A percentile compares a stretch with the other conserved stretches of the same genome.
These are phyloP conservation scores for Pleurotus eryngii DNA, from an alignment of 768 basidiomycete species.

Conservation along the genomic window DNA sequence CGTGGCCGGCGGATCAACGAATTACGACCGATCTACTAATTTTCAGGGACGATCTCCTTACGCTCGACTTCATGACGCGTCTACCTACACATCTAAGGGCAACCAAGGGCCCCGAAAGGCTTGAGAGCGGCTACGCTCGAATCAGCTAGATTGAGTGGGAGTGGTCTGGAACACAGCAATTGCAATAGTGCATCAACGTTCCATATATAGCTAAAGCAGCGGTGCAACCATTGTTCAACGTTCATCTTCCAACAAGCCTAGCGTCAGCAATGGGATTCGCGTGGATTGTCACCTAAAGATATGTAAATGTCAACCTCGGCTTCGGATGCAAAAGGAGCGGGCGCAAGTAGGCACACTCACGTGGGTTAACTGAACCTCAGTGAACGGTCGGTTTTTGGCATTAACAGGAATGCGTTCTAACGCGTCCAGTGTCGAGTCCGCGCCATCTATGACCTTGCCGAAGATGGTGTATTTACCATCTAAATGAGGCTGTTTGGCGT, in stretches of 20 bases:
- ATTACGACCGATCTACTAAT: too few relatives aligned
- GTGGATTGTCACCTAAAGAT: constrained; percentile 75
- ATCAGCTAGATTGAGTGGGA: constrained; percentile 1
- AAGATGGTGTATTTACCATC: constrained; percentile 95
- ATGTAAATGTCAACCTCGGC: not conserved
- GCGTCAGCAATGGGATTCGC: constrained; percentile 94
- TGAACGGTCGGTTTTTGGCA: constrained; percentile 83
- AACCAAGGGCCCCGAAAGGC: not conserved
- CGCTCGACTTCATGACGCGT: not conserved
- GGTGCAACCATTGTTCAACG: not conserved
- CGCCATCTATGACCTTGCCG: constrained; percentile 97
- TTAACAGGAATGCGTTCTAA: constrained; percentile 93
- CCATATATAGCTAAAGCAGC: not conserved
- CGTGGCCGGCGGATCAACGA: too few relatives aligned
- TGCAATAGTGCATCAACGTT: not conserved
- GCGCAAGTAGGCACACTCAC: constrained; percentile 41
- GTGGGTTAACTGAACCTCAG: constrained; percentile 78
- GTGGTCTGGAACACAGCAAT: not conserved
- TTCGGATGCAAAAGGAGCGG: constrained; percentile 2
- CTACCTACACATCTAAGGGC: not conserved
- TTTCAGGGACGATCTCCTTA: too few relatives aligned
- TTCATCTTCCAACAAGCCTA: constrained; percentile 25
- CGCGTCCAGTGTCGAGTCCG: constrained; percentile 89
- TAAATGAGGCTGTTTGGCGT: constrained; percentile 89
- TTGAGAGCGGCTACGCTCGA: not conserved